Conservation (phyloP, 352 stramenopile species). For the Globisporangium perplexum region DNA sequence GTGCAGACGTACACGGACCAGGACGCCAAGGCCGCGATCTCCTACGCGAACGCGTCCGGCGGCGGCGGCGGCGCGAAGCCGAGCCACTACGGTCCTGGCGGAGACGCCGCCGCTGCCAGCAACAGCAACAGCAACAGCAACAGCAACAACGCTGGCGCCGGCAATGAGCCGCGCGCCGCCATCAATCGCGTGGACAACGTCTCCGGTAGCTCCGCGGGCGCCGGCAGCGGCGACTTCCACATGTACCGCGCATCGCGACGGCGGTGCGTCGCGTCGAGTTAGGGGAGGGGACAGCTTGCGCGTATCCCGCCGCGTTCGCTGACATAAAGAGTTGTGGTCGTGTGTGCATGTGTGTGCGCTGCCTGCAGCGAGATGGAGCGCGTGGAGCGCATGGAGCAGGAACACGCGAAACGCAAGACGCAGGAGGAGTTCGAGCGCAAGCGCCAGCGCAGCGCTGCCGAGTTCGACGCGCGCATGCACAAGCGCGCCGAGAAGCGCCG, state of each 20-base stretch:
- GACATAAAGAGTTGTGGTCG: too few relatives aligned
- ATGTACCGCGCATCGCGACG: constrained; percentile 93
- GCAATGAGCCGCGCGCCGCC: constrained; percentile 27
- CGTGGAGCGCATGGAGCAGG: constrained; percentile 85
- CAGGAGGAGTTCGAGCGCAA: constrained; percentile 64
- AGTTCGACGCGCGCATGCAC: constrained; percentile 59
- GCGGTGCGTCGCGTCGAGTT: too few relatives aligned
- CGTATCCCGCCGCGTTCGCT: too few relatives aligned
- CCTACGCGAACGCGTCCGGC: constrained; percentile 38
- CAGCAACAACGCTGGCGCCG: neutral
- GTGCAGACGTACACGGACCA: constrained; percentile 84
- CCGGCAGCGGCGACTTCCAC: constrained; percentile 95
- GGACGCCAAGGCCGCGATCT: constrained; percentile 64
- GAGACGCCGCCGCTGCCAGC: constrained; percentile 1
- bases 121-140: constrained; percentile 6
- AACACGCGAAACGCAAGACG: constrained; percentile 57
- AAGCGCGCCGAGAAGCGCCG: constrained; percentile 79
- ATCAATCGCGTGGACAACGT: constrained; percentile 92
- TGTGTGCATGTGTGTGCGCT: neutral
- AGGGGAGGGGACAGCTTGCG: too few relatives aligned
- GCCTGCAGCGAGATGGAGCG: constrained; percentile 87
- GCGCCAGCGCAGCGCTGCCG: constrained; percentile 56
- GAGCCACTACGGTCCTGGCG: constrained; percentile 12
- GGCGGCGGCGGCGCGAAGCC: constrained; percentile 4
- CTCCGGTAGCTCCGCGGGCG: constrained; percentile 91